These are phyloP conservation scores for Syzygium jambos DNA, from an alignment of 345 rosid species.

Conservation along the genomic window DNA sequence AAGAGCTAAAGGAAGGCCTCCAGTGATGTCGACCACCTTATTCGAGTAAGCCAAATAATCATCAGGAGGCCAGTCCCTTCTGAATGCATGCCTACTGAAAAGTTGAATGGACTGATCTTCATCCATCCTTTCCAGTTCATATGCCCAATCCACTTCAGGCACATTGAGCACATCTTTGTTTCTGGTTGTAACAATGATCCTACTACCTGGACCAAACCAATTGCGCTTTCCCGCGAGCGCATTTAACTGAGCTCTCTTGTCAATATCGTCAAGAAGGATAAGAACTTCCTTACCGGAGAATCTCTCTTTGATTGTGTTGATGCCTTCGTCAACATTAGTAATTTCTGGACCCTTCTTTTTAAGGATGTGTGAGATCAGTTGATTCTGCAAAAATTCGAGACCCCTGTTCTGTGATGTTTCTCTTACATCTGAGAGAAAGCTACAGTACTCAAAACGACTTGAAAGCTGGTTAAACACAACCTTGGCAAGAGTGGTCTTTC, in stretches of 20 bases:
- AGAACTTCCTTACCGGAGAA: slow-evolving; percentile 9
- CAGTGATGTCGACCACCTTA: slow-evolving; percentile 6
- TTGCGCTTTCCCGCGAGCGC: slow-evolving; percentile 1
- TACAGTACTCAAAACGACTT: not conserved
- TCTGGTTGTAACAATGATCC: slow-evolving; percentile 12
- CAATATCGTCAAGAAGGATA: slow-evolving; percentile 14
- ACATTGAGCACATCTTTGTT: slow-evolving; percentile 4
- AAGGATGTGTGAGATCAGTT: slow-evolving; percentile 5
- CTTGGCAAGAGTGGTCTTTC: slow-evolving; percentile 27
- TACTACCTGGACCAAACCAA: slow-evolving; percentile 15
- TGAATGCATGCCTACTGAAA: slow-evolving; percentile 11
- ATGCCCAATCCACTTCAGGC: slow-evolving; percentile 8
- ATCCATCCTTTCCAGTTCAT: slow-evolving; percentile 5
- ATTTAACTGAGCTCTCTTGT: slow-evolving; percentile 5
- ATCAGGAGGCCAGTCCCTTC: slow-evolving; percentile 7
- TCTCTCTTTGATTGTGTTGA: slow-evolving; percentile 11
- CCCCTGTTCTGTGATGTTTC: slow-evolving; percentile 8
- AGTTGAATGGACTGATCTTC: slow-evolving; percentile 9
- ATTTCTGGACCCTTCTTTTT: slow-evolving; percentile 12
- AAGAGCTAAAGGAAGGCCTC: slow-evolving; percentile 14
- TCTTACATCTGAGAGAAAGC: slow-evolving; percentile 10
- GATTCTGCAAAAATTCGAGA: slow-evolving; percentile 7
- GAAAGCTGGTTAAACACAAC: slow-evolving; percentile 6
- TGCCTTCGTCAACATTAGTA: slow-evolving; percentile 10
- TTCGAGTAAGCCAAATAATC: slow-evolving; percentile 5